phyloP scores from a whole-genome alignment of 2,329 filamentous ascomycete genomes.

The Aspergillus luchuensis region DNA sequence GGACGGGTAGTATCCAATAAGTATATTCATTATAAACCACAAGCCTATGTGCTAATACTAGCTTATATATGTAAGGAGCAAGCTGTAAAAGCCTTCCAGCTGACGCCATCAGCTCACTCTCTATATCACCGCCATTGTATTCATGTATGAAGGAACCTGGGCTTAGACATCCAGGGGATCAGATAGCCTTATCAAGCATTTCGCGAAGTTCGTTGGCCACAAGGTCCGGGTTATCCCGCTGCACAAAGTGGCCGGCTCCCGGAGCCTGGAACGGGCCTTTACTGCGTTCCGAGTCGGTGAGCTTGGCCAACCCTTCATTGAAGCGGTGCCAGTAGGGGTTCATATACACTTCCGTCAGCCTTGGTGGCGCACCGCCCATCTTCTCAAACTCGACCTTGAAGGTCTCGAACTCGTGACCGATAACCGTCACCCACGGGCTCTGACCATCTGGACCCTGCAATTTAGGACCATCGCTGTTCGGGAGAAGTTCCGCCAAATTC shows the following conservation, averaged over 20 bases:
- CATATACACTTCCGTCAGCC: constrained; percentile 52
- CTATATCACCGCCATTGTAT: no score
- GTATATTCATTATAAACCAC: no score
- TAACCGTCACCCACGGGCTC: constrained; percentile 50
- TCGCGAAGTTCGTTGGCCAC: constrained; percentile 40
- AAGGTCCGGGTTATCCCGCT: constrained; percentile 54
- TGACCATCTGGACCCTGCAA: constrained; percentile 41
- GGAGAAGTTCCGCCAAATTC: constrained; percentile 48
- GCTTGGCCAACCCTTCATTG: constrained; percentile 52
- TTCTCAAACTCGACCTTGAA: constrained; percentile 52
- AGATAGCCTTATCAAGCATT: constrained; percentile 20
- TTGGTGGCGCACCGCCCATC: constrained; percentile 34
- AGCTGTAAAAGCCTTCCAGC: no score
- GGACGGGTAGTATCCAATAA: no score
- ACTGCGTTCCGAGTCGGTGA: constrained; percentile 45
- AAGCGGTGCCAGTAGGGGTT: constrained; percentile 59
- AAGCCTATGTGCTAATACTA: no score
- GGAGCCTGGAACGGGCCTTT: constrained; percentile 52
- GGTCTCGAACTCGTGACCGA: constrained; percentile 56
- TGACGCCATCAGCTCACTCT: no score
- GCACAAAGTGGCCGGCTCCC: constrained; percentile 58
- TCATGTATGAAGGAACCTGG: no score
- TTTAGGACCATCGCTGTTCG: constrained; percentile 45
- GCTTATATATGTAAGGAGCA: no score
- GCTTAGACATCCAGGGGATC: neutral